Evolutionary conservation across 1,284 basidiomycete species (phyloP).

Genomic region (Pseudomicrostroma phylloplanum): DNA sequence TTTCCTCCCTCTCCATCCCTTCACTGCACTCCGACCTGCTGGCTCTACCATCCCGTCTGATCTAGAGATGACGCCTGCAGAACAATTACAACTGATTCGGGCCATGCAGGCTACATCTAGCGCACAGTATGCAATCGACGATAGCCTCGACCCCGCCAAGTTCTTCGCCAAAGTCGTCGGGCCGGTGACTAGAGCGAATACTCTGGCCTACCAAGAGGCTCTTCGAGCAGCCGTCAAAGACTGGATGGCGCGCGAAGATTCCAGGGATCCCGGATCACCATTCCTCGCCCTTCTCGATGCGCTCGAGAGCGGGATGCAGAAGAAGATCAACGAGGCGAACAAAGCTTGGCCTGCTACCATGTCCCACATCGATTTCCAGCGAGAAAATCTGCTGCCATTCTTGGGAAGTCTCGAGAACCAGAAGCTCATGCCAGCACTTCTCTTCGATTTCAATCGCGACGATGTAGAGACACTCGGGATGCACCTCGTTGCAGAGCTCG

Average conservation of each 20-base stretch:
- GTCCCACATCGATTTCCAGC: slow-evolving; percentile 9
- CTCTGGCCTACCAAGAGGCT: slow-evolving; percentile 57
- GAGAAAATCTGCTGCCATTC: slow-evolving; percentile 53
- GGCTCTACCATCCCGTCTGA: neutral
- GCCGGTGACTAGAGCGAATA: neutral
- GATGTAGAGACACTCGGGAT: slow-evolving; percentile 60
- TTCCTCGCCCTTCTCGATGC: slow-evolving; percentile 53
- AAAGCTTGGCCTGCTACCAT: neutral
- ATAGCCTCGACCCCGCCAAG: neutral
- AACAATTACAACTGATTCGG: slow-evolving; percentile 1
- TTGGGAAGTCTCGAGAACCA: slow-evolving; percentile 54
- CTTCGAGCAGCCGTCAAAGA: slow-evolving; percentile 56
- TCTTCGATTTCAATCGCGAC: slow-evolving; percentile 63
- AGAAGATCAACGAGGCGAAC: neutral
- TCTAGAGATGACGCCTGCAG: neutral
- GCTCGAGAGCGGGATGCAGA: slow-evolving; percentile 55
- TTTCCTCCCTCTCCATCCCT: neutral
- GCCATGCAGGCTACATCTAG: neutral
- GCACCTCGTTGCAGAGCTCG: slow-evolving; percentile 52
- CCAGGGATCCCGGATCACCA: slow-evolving; percentile 50
- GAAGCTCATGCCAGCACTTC: slow-evolving; percentile 58
- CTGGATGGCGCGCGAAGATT: slow-evolving; percentile 53
- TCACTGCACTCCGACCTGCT: slow-evolving; percentile 1
- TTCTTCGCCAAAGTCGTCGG: slow-evolving; percentile 5
- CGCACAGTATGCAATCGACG: neutral